A percentile compares a stretch with the other conserved stretches of the same genome.
Conservation (phyloP, 768 basidiomycete genomes). For the Lactarius trivialis region DNA sequence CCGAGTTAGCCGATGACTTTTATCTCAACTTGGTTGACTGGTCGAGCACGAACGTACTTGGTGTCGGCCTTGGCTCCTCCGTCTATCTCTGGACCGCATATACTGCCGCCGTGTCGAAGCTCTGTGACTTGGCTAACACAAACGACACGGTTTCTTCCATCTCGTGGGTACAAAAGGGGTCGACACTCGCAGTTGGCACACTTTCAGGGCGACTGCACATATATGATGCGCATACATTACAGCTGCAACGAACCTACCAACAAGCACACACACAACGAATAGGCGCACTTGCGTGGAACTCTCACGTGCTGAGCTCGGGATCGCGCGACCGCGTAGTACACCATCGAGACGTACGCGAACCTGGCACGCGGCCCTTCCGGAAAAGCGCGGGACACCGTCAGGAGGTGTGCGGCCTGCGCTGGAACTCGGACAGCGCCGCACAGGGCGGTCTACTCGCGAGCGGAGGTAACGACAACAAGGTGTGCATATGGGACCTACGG, state of each 20-base stretch:
- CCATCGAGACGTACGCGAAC: slow-evolving; percentile 86
- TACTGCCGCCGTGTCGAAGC: slow-evolving; percentile 84
- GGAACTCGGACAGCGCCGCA: slow-evolving; percentile 57
- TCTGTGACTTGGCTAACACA: slow-evolving; percentile 68
- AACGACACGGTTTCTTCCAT: slow-evolving; percentile 80
- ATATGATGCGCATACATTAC: slow-evolving; percentile 79
- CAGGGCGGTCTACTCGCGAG: slow-evolving; percentile 66
- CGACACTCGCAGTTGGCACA: slow-evolving; percentile 89
- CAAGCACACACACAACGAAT: slow-evolving; percentile 85
- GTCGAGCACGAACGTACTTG: slow-evolving; percentile 92
- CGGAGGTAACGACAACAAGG: slow-evolving; percentile 98
- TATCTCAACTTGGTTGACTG: slow-evolving; percentile 98
- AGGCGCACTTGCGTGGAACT: slow-evolving; percentile 92
- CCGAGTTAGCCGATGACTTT: slow-evolving; percentile 96
- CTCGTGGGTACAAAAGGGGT: slow-evolving; percentile 91
- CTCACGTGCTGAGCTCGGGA: slow-evolving; percentile 79
- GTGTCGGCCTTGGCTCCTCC: slow-evolving; percentile 84
- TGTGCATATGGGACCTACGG: slow-evolving; percentile 92
- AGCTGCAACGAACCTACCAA: slow-evolving; percentile 72
- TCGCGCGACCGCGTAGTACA: slow-evolving; percentile 87
- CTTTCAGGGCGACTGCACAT: slow-evolving; percentile 85
- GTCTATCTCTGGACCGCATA: slow-evolving; percentile 98
- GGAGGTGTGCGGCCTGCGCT: slow-evolving; percentile 93
- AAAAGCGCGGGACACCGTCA: slow-evolving; percentile 74
- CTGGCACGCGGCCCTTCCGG: slow-evolving; percentile 56